Conservation (phyloP, 225 moss, liverwort and hornwort genomes). For the Lunularia cruciata region DNA sequence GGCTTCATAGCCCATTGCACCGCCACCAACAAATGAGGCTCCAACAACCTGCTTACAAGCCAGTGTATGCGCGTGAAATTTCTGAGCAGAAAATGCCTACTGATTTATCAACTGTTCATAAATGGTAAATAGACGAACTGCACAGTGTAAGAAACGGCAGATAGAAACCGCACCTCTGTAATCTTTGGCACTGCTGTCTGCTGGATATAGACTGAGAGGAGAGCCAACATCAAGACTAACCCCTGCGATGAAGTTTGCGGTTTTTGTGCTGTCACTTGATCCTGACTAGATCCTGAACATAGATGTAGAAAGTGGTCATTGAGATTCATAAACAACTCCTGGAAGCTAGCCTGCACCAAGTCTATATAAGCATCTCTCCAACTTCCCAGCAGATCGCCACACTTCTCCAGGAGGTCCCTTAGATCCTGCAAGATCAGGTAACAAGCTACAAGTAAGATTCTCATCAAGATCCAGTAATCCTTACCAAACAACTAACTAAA, state of each 20-base stretch:
- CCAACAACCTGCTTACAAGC: constrained; percentile 80
- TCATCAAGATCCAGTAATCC: neutral
- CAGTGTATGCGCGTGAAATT: too few relatives aligned
- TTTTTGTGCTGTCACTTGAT: constrained; percentile 49
- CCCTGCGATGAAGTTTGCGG: constrained; percentile 59
- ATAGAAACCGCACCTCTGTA: constrained; percentile 67
- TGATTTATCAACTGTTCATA: too few relatives aligned
- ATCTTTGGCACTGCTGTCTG: constrained; percentile 96
- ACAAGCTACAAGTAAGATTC: neutral
- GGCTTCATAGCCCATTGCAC: constrained; percentile 91
- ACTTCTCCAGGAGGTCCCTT: constrained; percentile 76
- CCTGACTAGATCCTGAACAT: constrained; percentile 61
- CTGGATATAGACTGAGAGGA: constrained; percentile 89
- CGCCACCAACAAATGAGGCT: constrained; percentile 92
- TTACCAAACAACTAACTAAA: neutral
- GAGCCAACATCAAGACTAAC: constrained; percentile 86
- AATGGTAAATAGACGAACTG: too few relatives aligned
- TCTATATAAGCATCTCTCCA: constrained; percentile 95
- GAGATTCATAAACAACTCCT: constrained; percentile 85
- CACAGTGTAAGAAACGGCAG: too few relatives aligned
- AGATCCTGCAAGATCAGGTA: constrained; percentile 62
- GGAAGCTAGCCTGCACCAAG: constrained; percentile 90
- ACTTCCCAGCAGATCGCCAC: constrained; percentile 62
- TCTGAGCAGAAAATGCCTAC: too few relatives aligned
- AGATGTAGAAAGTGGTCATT: constrained; percentile 82